Base-by-base conservation (phyloP, 768 basidiomycete species). In the Naganishia vaughanmartiniae region DNA sequence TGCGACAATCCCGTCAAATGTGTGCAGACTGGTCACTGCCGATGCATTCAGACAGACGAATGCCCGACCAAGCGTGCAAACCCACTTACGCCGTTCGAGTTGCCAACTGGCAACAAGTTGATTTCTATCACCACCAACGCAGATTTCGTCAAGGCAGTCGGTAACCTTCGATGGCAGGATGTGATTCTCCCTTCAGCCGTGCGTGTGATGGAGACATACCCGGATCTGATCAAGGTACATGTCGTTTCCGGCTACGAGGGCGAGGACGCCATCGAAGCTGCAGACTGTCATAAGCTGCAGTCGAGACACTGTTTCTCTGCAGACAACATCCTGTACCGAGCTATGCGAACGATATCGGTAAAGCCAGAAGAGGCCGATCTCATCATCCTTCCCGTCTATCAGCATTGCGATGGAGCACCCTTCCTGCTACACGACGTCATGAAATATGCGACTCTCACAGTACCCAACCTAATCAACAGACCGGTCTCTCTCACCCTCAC, bases 301-400 rank as follows among this genome's bases (percentile, higher is more conserved):
- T 63, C 73, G 21, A 71, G 57, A 11, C 78, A 82, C 58, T 82
- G 81, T 57, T 80, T 81, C 72, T 80, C 79, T 19, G 81, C 80
- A 2, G 80, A 81, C 57, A 71, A 67, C 46, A 75, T 78, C 73
- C 72, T 81, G 68, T 81, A 82, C 46, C 63, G 72, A 21, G 79
- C 78, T 3, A 72, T 82, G 53, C 69, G 77, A 12, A 66, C 72
- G 24, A 75, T 81, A 33, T 74, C 71, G n/a, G 78, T 79, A 15
- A 72, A 79, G 1, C 75, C 78, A 1, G 75, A 80, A 39, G 80
- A 81, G 51, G 80, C 81, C 11, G 80, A 82, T 26, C 65, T 80
- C 67, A 74, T 80, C 39, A 75, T 81, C 31, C 34, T 80, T 19
- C 80, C 80, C 1, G 74, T 77, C 26, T 81, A 81, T 66, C 78